Conservation (phyloP, 1,284 basidiomycete species). For the Vanrija humicola region DNA sequence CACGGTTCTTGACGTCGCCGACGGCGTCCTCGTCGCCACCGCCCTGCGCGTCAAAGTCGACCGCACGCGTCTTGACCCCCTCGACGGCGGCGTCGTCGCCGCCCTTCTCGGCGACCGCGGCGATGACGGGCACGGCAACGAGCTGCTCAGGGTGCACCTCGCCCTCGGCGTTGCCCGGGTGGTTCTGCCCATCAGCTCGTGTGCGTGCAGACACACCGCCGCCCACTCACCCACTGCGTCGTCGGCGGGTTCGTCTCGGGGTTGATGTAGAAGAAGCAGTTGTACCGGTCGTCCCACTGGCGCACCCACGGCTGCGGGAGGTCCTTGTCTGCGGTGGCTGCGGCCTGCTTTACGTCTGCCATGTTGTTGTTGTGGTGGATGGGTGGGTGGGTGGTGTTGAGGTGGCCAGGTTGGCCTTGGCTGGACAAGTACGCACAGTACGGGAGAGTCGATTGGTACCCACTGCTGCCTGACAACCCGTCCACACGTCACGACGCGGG, state of each 20-base stretch:
- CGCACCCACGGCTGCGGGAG: conserved; percentile 24
- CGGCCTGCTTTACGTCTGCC: too few species aligned
- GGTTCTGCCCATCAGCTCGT: conserved; percentile 18
- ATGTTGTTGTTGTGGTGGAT: too few species aligned
- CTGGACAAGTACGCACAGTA: too few species aligned
- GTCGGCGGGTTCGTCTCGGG: conserved; percentile 35
- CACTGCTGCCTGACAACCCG: too few species aligned
- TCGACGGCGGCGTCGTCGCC: background rate
- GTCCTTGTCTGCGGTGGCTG: too few species aligned
- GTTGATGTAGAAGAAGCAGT: conserved; percentile 37
- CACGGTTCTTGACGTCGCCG: conserved; percentile 2
- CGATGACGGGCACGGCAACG: conserved; percentile 13
- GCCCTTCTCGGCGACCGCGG: conserved; percentile 7
- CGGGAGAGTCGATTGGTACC: too few species aligned
- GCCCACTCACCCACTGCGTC: conserved; percentile 23
- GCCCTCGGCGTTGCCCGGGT: conserved; percentile 21
- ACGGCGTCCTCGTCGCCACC: too few species aligned
- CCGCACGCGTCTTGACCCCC: background rate
- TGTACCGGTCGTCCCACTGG: conserved; percentile 31
- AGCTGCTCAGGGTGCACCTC: conserved; percentile 30
- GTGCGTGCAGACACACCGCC: too few species aligned
- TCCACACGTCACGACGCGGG: too few species aligned
- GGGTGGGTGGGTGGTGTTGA: background rate
- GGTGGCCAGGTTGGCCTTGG: background rate
- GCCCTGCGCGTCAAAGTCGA: conserved; percentile 7